phyloP scores from a whole-genome alignment of 2,329 filamentous ascomycete genomes.

The Diaporthe batatas region DNA sequence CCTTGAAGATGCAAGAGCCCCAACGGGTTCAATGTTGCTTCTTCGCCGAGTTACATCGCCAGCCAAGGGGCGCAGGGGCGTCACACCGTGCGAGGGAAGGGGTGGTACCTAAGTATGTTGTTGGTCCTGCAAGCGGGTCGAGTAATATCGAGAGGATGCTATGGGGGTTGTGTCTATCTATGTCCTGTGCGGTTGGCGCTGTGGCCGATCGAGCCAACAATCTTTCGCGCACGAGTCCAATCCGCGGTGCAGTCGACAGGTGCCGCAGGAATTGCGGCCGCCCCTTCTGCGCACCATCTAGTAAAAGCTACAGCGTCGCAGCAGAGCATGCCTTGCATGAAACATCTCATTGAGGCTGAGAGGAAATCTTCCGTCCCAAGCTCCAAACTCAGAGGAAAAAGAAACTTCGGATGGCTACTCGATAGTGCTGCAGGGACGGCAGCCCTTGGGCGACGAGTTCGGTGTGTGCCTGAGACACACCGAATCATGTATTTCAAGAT shows the following conservation, averaged over 20 bases:
- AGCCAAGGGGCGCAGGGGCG: background rate
- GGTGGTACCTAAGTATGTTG: background rate
- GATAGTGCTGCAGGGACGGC: background rate
- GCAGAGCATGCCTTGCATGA: conserved; percentile 21
- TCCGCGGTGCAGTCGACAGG: too few species aligned
- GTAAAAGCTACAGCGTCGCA: conserved; percentile 25
- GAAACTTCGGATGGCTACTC: background rate
- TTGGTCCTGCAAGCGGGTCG: conserved; percentile 22
- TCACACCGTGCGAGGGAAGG: conserved; percentile 25
- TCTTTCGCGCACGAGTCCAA: background rate
- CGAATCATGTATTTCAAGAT: background rate
- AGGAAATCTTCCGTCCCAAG: conserved; percentile 31
- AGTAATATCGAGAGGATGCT: background rate
- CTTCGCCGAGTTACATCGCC: conserved; percentile 24
- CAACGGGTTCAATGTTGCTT: background rate
- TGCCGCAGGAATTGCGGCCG: background rate
- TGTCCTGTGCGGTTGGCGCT: conserved; percentile 23
- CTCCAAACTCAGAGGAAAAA: background rate
- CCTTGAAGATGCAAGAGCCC: background rate
- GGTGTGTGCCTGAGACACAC: background rate
- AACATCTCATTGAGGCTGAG: conserved; percentile 31
- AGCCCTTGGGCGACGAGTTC: background rate
- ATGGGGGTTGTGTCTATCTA: background rate
- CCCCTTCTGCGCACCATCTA: background rate
- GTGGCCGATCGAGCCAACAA: conserved; percentile 34